These are phyloP conservation scores for Smallanthus sonchifolius DNA, from an alignment of 129 eudicot species.

Conservation along the genomic window DNA sequence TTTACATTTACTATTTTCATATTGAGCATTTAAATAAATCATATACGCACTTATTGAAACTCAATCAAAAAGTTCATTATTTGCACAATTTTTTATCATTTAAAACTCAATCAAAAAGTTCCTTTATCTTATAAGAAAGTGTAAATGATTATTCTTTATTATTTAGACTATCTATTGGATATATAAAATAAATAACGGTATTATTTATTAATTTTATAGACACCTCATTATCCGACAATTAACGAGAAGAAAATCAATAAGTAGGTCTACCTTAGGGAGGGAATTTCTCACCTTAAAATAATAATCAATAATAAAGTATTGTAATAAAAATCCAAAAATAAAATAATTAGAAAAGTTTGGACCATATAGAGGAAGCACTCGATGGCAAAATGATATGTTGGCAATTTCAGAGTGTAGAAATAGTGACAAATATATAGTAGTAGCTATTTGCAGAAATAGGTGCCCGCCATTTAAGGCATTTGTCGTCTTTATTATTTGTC, in stretches of 20 bases:
- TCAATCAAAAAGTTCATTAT: neutral
- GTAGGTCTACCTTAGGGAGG: too few species aligned
- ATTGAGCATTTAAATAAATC: too few species aligned
- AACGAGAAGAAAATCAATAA: too few species aligned
- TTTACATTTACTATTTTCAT: too few species aligned
- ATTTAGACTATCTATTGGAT: too few species aligned
- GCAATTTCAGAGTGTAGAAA: conserved; percentile 19
- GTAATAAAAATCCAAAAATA: neutral
- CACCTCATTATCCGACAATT: too few species aligned
- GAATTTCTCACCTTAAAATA: too few species aligned
- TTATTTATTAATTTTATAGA: too few species aligned
- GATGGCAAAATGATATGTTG: conserved; percentile 41
- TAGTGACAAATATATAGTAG: conserved; percentile 28
- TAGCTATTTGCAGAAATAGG: conserved; percentile 30
- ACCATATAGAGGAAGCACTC: conserved; percentile 30
- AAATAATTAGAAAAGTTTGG: conserved; percentile 25
- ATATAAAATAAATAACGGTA: too few species aligned
- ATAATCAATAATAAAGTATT: neutral
- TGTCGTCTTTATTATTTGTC: neutral
- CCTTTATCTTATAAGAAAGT: too few species aligned
- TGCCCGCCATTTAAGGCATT: conserved; percentile 34
- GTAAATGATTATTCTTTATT: too few species aligned
- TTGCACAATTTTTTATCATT: neutral
- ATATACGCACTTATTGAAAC: too few species aligned
- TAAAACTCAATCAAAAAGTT: neutral